Evolutionary conservation across 2,329 filamentous ascomycete species (phyloP), one percentile per base, ranked within the genome.

Genomic region (Coniochaeta sp.): DNA sequence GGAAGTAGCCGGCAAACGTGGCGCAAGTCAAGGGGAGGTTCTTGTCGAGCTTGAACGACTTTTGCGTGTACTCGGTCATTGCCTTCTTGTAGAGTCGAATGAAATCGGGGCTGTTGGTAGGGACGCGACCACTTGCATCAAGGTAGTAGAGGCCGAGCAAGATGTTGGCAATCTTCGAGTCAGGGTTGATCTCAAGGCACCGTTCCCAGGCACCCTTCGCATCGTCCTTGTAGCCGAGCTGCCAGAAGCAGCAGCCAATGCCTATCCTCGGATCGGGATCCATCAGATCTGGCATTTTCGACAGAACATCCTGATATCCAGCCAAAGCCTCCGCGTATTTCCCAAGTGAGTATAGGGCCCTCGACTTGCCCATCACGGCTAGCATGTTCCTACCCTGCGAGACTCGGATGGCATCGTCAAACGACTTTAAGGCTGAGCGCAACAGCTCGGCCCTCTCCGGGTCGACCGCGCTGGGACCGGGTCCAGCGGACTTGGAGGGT

Each of bases 201-300:
- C 94, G 80, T 64, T 95, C 87, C 94, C 94, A 99, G 10, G 94
- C 92, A 47, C 77, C 74, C 64, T 89, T 92, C 7, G 95, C 94
- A 61, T 96, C 90, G 30, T 95, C 89, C 67, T 95, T 96, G 74
- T 89, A 91, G 10, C 91, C 91, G 26, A 99, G 77, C 67, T 96
- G 89, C 94, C 95, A 99, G 67, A 96, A 86, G 73, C 94, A 99
- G 69, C 90, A 94, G 45, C 94, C 94, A 63, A 99, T 92, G 51
- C 94, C 94, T 60, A 99, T 92, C 60, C 95, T 83, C 59, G 94
- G 95, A 67, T 99, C 94, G 0, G 94, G 94, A 63, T 99, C 94
- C 38, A 87, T 82, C 62, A 97, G 77, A 58, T 89, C 84, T 2
- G 94, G 94, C 74, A 91, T 91, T 68, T 87, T 91, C 60, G 84